Evolutionary conservation across 148 eudicot species (phyloP).

Genomic region (Nepenthes gracilis): DNA sequence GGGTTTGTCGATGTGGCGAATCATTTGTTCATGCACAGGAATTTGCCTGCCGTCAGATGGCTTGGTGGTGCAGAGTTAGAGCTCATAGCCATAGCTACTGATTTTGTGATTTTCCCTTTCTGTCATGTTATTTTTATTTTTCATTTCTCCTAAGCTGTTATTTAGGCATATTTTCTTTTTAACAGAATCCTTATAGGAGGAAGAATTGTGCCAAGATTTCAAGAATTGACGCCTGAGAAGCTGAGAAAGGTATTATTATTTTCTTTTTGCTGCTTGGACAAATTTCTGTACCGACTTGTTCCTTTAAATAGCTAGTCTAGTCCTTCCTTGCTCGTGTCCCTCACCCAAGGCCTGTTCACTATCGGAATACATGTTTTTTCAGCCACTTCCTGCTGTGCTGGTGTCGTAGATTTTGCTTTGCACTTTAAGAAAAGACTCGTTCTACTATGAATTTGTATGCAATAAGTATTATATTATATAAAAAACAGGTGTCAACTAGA

Average conservation of each 20-base stretch:
- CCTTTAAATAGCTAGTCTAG: too few relatives aligned
- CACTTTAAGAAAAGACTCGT: too few relatives aligned
- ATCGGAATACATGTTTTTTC: not conserved
- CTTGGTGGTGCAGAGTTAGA: slow-evolving; percentile 98
- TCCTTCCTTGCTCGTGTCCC: too few relatives aligned
- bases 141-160: not conserved
- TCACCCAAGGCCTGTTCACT: too few relatives aligned
- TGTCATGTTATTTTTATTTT: not conserved
- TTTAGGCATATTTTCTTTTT: slow-evolving; percentile 5
- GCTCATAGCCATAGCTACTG: slow-evolving; percentile 95
- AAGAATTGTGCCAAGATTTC: slow-evolving; percentile 95
- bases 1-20: slow-evolving; percentile 98
- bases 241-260: slow-evolving; percentile 45
- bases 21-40: slow-evolving; percentile 86
- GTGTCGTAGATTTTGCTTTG: not conserved
- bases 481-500: too few relatives aligned
- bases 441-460: too few relatives aligned
- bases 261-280: not conserved
- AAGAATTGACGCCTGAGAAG: slow-evolving; percentile 88
- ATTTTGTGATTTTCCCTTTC: slow-evolving; percentile 21
- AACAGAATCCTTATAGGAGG: slow-evolving; percentile 47
- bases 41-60: slow-evolving; percentile 94
- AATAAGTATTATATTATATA: too few relatives aligned
- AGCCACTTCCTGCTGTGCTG: not conserved
- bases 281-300: too few relatives aligned